Evolutionary conservation across 768 basidiomycete species (phyloP).

Genomic region (Peribolospora baueri): DNA sequence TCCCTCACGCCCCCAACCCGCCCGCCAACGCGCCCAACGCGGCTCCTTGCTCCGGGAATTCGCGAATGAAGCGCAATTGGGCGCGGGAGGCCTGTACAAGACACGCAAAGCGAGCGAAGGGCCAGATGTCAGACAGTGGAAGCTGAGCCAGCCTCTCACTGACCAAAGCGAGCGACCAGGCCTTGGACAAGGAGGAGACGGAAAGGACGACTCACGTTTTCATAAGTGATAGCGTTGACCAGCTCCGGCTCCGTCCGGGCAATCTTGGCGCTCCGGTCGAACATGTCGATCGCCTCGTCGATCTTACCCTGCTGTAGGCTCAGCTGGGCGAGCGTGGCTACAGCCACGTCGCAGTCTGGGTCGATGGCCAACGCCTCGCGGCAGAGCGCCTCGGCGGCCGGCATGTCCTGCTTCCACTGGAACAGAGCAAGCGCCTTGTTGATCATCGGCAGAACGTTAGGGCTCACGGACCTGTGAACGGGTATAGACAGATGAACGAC

Average conservation of each 20-base stretch:
- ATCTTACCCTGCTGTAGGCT: constrained; percentile 74
- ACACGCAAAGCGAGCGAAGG: no score
- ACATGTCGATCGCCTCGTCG: constrained; percentile 61
- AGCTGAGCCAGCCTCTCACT: no score
- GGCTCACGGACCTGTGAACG: constrained; percentile 3
- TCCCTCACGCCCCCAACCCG: no score
- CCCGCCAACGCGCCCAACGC: no score
- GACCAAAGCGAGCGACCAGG: no score
- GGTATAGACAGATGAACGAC: neutral
- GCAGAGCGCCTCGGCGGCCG: constrained; percentile 58
- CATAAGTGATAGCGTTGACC: constrained; percentile 6
- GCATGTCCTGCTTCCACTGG: constrained; percentile 83
- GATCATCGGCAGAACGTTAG: constrained; percentile 74
- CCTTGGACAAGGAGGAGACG: no score
- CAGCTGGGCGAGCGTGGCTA: constrained; percentile 84
- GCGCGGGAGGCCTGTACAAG: no score
- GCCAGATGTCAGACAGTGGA: no score
- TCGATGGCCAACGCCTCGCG: constrained; percentile 69
- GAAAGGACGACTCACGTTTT: no score
- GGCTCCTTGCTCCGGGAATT: no score
- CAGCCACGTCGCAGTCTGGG: constrained; percentile 83
- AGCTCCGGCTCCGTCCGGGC: constrained; percentile 81
- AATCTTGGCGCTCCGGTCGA: constrained; percentile 55
- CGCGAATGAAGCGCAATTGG: no score
- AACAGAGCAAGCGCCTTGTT: constrained; percentile 94